These are phyloP conservation scores for Xylariaceae sp. DNA, from an alignment of 2,329 filamentous ascomycete genomes.

Conservation along the genomic window DNA sequence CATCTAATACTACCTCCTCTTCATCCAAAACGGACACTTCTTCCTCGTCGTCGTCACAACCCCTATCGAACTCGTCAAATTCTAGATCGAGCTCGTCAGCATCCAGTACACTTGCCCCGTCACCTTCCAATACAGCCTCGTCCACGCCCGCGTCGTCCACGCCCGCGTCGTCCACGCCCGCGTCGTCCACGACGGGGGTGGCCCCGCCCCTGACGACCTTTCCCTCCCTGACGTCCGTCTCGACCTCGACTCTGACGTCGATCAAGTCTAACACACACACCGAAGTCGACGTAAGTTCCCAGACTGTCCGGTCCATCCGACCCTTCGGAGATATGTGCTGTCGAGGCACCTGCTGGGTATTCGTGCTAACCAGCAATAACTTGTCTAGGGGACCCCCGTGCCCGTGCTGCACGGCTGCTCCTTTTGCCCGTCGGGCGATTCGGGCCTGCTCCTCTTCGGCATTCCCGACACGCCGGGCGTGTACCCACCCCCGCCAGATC, in stretches of 20 bases:
- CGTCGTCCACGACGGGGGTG: not conserved
- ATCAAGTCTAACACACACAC: slow-evolving; percentile 6
- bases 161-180: not conserved
- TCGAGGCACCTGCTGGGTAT: no score
- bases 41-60: not conserved
- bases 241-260: slow-evolving; percentile 2
- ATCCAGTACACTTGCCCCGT: not conserved
- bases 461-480: slow-evolving; percentile 4
- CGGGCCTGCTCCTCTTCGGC: slow-evolving; percentile 5
- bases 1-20: not conserved
- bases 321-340: no score
- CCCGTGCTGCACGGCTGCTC: slow-evolving; percentile 5
- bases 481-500: slow-evolving; percentile 5
- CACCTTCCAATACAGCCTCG: not conserved
- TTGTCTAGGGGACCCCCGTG: slow-evolving; percentile 1
- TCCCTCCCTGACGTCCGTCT: slow-evolving; percentile 4
- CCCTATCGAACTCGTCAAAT: no score
- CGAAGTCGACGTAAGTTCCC: slow-evolving; percentile 3
- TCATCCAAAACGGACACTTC: not conserved
- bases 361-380: no score
- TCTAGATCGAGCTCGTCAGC: no score
- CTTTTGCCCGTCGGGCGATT: slow-evolving; percentile 4
- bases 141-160: not conserved
- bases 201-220: slow-evolving; percentile 3
- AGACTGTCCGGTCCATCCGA: no score